Evolutionary conservation across 495 filamentous ascomycete species (phyloP), one percentile per base, ranked within the genome.

Genomic region (Annulohypoxylon moriforme): DNA sequence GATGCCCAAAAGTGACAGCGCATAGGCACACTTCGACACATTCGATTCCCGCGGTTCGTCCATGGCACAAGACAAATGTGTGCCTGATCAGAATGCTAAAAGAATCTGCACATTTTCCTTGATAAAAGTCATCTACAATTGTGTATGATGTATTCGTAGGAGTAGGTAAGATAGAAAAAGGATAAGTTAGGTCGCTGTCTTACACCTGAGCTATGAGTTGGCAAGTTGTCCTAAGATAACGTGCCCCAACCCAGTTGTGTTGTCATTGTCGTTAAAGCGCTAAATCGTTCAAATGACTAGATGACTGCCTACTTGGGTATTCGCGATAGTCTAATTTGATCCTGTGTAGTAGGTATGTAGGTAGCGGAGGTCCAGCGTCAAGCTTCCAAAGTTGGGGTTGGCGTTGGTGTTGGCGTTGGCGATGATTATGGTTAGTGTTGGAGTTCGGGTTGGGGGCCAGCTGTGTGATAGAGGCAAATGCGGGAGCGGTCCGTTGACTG

Each of bases 271-370:
- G 66, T 24, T 29, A 52, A 52, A 55, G 25, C 50, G 16, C 62
- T 64, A 69, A 68, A 73, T 69, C 57, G 71, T 73, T 46, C 71
- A 73, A 73, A 67, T 73, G 71, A 73, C 71, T 73, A 22, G n/a
- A 20, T 4, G 24, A 36, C 6, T 40, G 14, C 64, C 46, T 29
- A 50, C 22, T 7, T 29, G n/a, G 11, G n/a, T 29, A 29, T 13
- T 52, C 11, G 18, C 40, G 29, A 57, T 60, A 58, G 55, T 67
- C 13, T 47, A 58, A 47, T 50, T 60, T 34, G 58, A 62, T 36
- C 14, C 14, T 14, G n/a, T n/a, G n/a, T n/a, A 13, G 3, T 10
- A 36, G 34, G 34, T 8, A 4, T 36, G 11, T 13, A 4, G 14
- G 14, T 14, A 63, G 34, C 56, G 55, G 46, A 64, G 57, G 46